A percentile compares a stretch with the other conserved stretches of the same genome.
phyloP scores from a whole-genome alignment of 345 rosid genomes.

The Firmiana major region DNA sequence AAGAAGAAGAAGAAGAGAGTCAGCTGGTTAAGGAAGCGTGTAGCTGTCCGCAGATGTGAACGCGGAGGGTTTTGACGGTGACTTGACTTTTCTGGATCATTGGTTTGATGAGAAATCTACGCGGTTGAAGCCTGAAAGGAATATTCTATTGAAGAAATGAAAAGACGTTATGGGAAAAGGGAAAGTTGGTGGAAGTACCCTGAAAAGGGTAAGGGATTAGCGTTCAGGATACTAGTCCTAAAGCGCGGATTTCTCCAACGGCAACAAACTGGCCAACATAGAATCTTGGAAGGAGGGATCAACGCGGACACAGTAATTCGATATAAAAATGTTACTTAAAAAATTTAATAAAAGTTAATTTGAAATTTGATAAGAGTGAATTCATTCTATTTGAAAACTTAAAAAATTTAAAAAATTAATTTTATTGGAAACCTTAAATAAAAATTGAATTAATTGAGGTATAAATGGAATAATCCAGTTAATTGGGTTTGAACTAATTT shows the following conservation, averaged over 20 bases:
- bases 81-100: not conserved
- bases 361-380: no score
- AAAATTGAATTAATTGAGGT: no score
- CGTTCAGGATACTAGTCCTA: not conserved
- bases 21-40: conserved; percentile 8
- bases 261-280: not conserved
- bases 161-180: not conserved
- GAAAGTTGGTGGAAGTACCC: not conserved
- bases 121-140: not conserved
- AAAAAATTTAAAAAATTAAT: no score
- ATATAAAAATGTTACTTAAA: no score
- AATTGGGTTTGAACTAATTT: no score
- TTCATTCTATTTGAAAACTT: no score
- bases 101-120: not conserved
- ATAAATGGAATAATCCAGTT: no score
- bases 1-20: not conserved
- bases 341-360: no score
- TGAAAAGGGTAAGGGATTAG: not conserved
- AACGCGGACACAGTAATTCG: no score
- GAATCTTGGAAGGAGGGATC: not conserved
- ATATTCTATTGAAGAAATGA: not conserved
- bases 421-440: no score
- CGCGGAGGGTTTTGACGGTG: conserved; percentile 2
- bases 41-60: not conserved
- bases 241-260: not conserved